Conservation (phyloP, 192 early-diverging fungal species). For the Phlyctochytrium arcticum region DNA sequence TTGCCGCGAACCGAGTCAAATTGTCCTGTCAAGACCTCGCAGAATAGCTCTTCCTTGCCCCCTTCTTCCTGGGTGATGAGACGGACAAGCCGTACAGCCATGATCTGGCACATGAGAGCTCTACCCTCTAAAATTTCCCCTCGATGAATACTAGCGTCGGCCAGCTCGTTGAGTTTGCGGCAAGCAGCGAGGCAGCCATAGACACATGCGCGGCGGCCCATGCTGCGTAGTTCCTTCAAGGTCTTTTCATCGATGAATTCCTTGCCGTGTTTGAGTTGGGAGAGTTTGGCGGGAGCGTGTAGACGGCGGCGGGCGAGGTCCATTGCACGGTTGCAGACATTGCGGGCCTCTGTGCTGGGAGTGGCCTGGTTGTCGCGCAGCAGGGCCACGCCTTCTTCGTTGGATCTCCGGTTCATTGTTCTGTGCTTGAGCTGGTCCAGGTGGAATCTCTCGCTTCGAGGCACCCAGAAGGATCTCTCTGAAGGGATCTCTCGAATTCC, state of each 20-base stretch:
- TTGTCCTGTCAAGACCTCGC: constrained; percentile 14
- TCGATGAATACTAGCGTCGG: constrained; percentile 5
- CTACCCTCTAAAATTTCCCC: background rate
- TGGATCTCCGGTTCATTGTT: no score
- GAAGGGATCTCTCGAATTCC: no score
- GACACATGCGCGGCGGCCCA: constrained; percentile 12
- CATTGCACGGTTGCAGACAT: no score
- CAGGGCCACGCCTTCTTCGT: no score
- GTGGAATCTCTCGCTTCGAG: no score
- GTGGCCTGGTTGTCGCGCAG: no score
- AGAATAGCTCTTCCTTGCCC: constrained; percentile 23
- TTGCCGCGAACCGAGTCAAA: background rate
- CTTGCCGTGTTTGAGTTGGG: no score
- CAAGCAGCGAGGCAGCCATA: constrained; percentile 17
- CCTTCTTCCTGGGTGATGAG: background rate
- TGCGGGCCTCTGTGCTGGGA: no score
- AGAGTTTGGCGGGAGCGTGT: no score
- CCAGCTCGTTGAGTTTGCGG: constrained; percentile 4
- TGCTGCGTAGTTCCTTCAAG: background rate
- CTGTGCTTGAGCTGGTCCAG: no score
- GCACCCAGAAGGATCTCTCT: no score
- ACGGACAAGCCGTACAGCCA: constrained; percentile 12
- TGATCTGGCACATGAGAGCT: constrained; percentile 15
- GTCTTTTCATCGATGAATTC: background rate
- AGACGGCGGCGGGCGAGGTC: no score